Conservation (phyloP, 345 rosid genomes). For the Brassica cretica region DNA sequence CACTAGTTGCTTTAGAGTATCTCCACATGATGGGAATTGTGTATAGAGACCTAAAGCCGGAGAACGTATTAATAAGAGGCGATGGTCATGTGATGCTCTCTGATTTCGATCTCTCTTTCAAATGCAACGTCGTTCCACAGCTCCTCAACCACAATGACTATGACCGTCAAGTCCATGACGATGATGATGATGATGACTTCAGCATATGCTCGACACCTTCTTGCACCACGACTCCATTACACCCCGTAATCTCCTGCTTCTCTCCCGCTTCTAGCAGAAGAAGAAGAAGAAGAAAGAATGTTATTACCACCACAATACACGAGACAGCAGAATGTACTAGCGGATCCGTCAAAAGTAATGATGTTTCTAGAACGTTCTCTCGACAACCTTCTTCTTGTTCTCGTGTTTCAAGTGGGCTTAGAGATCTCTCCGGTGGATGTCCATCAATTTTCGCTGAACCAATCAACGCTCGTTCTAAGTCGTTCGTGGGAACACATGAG, state of each 20-base stretch:
- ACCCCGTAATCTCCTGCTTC: conserved; percentile 77
- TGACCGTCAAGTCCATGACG: not conserved
- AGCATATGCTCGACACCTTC: conserved; percentile 54
- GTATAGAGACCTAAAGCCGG: conserved; percentile 72
- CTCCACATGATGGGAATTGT: conserved; percentile 85
- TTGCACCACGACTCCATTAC: conserved; percentile 59
- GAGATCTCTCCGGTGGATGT: conserved; percentile 21
- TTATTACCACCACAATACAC: conserved; percentile 52
- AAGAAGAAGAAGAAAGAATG: conserved; percentile 38
- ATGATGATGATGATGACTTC: conserved; percentile 18
- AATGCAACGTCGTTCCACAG: conserved; percentile 82
- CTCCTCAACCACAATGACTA: conserved; percentile 43
- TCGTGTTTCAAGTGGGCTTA: conserved; percentile 18
- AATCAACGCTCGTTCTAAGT: conserved; percentile 67
- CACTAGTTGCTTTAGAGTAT: conserved; percentile 63
- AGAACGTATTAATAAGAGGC: conserved; percentile 66
- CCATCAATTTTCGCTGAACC: conserved; percentile 80
- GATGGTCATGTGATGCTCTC: conserved; percentile 81
- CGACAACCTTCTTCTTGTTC: conserved; percentile 30
- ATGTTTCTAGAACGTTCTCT: conserved; percentile 29
- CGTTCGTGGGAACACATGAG: conserved; percentile 95
- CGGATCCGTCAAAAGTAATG: not conserved
- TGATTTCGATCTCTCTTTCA: conserved; percentile 79
- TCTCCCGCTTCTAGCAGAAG: conserved; percentile 40
- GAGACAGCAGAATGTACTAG: conserved; percentile 41